A percentile compares a stretch with the other conserved stretches of the same genome.
These are phyloP conservation scores for Tricholoma furcatifolium DNA, from an alignment of 768 basidiomycete species.

Conservation along the genomic window DNA sequence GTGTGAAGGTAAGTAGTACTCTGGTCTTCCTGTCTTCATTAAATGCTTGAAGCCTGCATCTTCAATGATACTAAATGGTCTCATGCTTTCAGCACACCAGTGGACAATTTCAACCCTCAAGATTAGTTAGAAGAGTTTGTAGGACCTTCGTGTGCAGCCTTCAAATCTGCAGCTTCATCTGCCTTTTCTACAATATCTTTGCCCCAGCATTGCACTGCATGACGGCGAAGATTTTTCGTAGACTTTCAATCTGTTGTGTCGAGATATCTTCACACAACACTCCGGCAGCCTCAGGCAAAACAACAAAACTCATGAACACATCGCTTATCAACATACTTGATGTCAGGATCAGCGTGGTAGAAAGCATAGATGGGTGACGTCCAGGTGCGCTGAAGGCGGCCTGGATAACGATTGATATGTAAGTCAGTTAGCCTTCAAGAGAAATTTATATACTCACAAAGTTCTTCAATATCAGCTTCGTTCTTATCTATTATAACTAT, in stretches of 20 bases:
- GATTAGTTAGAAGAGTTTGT: background rate
- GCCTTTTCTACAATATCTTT: slow-evolving; percentile 18
- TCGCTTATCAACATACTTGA: slow-evolving; percentile 14
- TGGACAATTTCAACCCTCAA: background rate
- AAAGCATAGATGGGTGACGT: slow-evolving; percentile 31
- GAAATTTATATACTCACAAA: background rate
- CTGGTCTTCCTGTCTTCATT: too few relatives aligned
- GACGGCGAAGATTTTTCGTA: slow-evolving; percentile 26
- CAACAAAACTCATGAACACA: slow-evolving; percentile 27
- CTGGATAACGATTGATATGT: too few relatives aligned
- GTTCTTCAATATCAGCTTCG: background rate
- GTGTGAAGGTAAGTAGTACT: too few relatives aligned
- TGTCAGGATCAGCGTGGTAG: slow-evolving; percentile 25
- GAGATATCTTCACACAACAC: slow-evolving; percentile 11
- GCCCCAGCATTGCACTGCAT: slow-evolving; percentile 31
- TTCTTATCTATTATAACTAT: background rate
- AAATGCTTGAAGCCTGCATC: background rate
- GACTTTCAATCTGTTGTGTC: slow-evolving; percentile 25
- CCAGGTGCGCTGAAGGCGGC: slow-evolving; percentile 23
- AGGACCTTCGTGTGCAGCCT: slow-evolving; percentile 2
- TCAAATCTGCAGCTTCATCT: too few relatives aligned
- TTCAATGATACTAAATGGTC: background rate
- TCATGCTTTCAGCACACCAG: too few relatives aligned
- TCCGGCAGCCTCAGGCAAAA: slow-evolving; percentile 15
- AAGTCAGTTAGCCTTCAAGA: too few relatives aligned